phyloP scores from a whole-genome alignment of 1,284 basidiomycete genomes.

The Waitea zeae region DNA sequence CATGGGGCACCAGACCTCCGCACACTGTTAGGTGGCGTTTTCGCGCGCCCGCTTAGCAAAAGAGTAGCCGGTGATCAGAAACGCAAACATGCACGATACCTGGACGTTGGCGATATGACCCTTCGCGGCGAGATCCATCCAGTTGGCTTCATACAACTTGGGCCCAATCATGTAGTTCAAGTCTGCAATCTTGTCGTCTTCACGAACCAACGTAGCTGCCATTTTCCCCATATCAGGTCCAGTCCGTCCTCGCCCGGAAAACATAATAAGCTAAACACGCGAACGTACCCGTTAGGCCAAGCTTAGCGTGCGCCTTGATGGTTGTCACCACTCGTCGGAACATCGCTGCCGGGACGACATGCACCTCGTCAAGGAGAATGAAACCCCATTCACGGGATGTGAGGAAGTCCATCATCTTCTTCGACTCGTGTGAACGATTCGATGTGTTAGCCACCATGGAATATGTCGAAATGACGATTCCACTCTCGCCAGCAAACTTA shows the following conservation, averaged over 20 bases:
- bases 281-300: constrained; percentile 72
- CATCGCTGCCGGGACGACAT: constrained; percentile 95
- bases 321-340: constrained; percentile 92
- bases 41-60: neutral
- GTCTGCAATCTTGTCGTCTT: constrained; percentile 98
- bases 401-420: constrained; percentile 98
- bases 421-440: constrained; percentile 89
- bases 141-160: constrained; percentile 98
- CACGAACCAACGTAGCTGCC: constrained; percentile 87
- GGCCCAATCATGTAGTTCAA: constrained; percentile 99
- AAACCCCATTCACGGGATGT: constrained; percentile 93
- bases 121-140: constrained; percentile 99
- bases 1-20: constrained; percentile 99
- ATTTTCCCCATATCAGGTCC: constrained; percentile 3
- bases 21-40: constrained; percentile 41
- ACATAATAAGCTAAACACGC: constrained; percentile 1
- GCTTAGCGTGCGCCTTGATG: constrained; percentile 94
- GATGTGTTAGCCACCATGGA: constrained; percentile 97
- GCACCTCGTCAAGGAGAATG: constrained; percentile 89
- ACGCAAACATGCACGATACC: constrained; percentile 25
- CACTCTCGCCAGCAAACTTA: constrained; percentile 88
- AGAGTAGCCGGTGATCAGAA: constrained; percentile 4
- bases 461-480: constrained; percentile 94
- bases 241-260: too few relatives aligned
- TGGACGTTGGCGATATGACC: constrained; percentile 99